Evolutionary conservation across 768 basidiomycete genomes (phyloP).

Genomic region (Tylopilus sp.): DNA sequence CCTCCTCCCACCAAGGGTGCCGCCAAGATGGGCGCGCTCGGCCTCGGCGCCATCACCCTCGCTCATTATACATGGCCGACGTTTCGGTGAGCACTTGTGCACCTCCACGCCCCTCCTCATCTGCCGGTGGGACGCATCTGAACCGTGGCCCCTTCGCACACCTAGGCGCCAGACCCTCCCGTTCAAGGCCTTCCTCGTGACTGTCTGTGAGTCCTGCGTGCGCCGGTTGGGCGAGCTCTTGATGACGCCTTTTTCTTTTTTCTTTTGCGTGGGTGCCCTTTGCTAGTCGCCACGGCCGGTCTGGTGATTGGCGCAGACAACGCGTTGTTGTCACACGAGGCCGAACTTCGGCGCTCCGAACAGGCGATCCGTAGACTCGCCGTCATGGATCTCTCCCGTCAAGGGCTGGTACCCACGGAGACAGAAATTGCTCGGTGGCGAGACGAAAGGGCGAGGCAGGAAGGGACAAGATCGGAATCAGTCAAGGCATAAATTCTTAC

Average conservation of each 20-base stretch:
- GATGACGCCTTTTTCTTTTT: no score
- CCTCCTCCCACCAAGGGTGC: no score
- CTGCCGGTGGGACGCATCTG: no score
- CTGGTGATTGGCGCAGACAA: slow-evolving; percentile 74
- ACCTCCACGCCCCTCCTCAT: no score
- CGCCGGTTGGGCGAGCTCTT: no score
- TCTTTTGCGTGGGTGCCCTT: no score
- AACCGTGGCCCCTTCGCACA: not conserved
- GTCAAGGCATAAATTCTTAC: slow-evolving; percentile 5
- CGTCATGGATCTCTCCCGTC: slow-evolving; percentile 66
- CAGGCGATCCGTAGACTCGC: slow-evolving; percentile 70
- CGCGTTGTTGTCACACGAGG: slow-evolving; percentile 71
- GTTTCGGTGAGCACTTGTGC: slow-evolving; percentile 59
- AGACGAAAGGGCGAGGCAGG: slow-evolving; percentile 35
- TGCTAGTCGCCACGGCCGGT: slow-evolving; percentile 57
- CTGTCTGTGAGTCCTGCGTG: slow-evolving; percentile 53
- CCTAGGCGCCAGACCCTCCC: slow-evolving; percentile 80
- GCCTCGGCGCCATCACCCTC: slow-evolving; percentile 58
- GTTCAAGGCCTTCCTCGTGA: slow-evolving; percentile 77
- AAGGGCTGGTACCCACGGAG: slow-evolving; percentile 78
- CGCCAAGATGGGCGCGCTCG: slow-evolving; percentile 47
- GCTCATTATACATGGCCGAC: slow-evolving; percentile 69
- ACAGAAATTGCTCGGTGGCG: slow-evolving; percentile 83
- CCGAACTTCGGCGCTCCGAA: slow-evolving; percentile 60
- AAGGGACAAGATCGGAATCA: slow-evolving; percentile 2